Conservation (phyloP, 495 filamentous ascomycete species). For the Pyrenopolyporus hunteri region DNA sequence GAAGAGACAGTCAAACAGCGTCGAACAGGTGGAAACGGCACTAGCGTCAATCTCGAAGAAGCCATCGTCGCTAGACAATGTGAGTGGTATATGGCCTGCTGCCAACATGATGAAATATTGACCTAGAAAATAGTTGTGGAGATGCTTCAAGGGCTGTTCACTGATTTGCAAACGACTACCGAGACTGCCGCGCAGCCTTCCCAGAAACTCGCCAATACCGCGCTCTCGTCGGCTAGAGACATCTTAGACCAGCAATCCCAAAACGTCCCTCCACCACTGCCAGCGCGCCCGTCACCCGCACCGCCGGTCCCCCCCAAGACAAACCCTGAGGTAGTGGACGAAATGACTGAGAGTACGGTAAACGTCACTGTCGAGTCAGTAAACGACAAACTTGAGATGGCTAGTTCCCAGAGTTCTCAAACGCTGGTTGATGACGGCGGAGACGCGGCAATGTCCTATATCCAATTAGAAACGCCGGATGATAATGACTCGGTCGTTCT, state of each 20-base stretch:
- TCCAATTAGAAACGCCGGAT: slow-evolving; percentile 4
- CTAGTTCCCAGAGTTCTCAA: slow-evolving; percentile 50
- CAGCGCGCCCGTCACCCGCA: slow-evolving; percentile 42
- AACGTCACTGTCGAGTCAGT: slow-evolving; percentile 38
- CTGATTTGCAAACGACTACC: slow-evolving; percentile 66
- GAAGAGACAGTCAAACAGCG: slow-evolving; percentile 65
- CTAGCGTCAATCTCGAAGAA: slow-evolving; percentile 46
- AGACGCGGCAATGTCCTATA: slow-evolving; percentile 21
- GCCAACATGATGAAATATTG: not conserved
- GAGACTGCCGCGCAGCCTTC: slow-evolving; percentile 66
- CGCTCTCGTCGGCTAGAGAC: slow-evolving; percentile 55
- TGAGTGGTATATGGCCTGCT: slow-evolving; percentile 4
- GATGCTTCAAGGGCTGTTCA: slow-evolving; percentile 62
- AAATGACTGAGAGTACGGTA: slow-evolving; percentile 1
- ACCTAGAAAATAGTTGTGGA: slow-evolving; percentile 36
- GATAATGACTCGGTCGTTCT: not conserved
- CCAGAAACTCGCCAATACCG: slow-evolving; percentile 80
- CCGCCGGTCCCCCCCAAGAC: slow-evolving; percentile 18
- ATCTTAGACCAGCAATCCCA: slow-evolving; percentile 35
- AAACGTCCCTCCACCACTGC: slow-evolving; percentile 39
- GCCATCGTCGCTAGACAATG: slow-evolving; percentile 51
- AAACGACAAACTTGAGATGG: slow-evolving; percentile 36
- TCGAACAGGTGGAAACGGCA: slow-evolving; percentile 61
- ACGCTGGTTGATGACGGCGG: slow-evolving; percentile 52
- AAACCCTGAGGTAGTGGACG: not conserved